Conservation (phyloP, 139 green algal genomes). For the Chlamydomonas sp. region DNA sequence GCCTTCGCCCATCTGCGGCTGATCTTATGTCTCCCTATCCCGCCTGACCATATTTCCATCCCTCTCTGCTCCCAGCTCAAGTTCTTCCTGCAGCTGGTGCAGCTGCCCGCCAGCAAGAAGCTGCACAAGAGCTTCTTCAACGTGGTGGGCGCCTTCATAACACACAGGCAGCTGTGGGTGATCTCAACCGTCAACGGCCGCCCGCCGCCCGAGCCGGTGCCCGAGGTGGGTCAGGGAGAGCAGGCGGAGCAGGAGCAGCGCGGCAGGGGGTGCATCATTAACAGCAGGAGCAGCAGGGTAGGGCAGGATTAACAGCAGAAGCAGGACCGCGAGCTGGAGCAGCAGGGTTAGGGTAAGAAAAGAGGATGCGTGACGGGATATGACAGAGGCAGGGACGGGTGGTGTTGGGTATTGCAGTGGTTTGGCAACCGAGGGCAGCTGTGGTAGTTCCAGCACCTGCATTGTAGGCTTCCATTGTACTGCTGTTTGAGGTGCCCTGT, state of each 20-base stretch:
- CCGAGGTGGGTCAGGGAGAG: neutral
- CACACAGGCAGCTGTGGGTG: neutral
- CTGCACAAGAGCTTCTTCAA: slow-evolving; percentile 7
- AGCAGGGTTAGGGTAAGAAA: too few relatives aligned
- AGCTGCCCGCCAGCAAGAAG: neutral
- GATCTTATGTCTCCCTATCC: too few relatives aligned
- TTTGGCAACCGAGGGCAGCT: neutral
- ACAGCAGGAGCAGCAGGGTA: too few relatives aligned
- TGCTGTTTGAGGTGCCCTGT: neutral
- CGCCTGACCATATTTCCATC: too few relatives aligned
- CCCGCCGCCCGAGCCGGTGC: neutral
- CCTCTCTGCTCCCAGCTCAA: neutral
- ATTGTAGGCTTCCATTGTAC: neutral
- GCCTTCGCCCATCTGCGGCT: too few relatives aligned
- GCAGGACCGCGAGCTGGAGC: too few relatives aligned
- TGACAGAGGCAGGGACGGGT: too few relatives aligned
- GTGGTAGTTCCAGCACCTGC: neutral
- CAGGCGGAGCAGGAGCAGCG: too few relatives aligned
- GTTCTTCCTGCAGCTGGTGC: neutral
- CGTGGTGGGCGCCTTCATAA: neutral
- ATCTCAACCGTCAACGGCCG: neutral
- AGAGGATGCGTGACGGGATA: too few relatives aligned
- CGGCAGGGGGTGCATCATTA: too few relatives aligned
- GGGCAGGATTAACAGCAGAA: too few relatives aligned
- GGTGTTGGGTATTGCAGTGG: too few relatives aligned